Conservation (phyloP, 495 filamentous ascomycete species). For the Astrothelium macrocarpum region DNA sequence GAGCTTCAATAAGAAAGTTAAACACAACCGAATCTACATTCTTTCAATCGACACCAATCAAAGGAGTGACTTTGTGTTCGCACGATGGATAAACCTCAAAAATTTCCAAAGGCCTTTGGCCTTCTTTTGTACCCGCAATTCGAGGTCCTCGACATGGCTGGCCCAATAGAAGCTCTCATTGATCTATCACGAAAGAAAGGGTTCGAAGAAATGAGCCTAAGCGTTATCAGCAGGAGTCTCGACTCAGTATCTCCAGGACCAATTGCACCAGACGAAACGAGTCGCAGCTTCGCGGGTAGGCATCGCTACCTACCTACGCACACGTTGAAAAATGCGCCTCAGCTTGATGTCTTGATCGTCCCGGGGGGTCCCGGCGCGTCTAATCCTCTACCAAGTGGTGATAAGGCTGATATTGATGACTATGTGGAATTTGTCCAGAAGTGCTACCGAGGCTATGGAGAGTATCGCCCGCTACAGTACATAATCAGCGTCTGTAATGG, state of each 20-base stretch:
- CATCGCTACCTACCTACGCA: constrained; percentile 51
- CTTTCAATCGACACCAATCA: no score
- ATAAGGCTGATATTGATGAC: constrained; percentile 35
- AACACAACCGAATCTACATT: no score
- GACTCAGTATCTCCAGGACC: constrained; percentile 36
- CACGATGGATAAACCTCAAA: not conserved
- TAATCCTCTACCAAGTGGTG: not conserved
- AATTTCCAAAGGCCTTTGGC: constrained; percentile 27
- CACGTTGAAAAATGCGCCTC: constrained; percentile 41
- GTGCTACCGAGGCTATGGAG: constrained; percentile 7
- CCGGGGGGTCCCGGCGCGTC: constrained; percentile 43
- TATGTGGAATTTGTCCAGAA: constrained; percentile 12
- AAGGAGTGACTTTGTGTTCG: no score
- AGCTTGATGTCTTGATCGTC: constrained; percentile 55
- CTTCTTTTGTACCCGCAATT: constrained; percentile 44
- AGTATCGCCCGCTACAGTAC: constrained; percentile 42
- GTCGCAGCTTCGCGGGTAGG: constrained; percentile 25
- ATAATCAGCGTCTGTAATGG: constrained; percentile 57
- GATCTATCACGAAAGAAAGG: constrained; percentile 33
- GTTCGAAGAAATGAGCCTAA: constrained; percentile 32
- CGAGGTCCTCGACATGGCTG: constrained; percentile 47
- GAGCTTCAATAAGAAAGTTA: no score
- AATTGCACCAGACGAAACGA: not conserved
- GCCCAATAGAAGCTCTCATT: constrained; percentile 55
- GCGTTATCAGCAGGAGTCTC: constrained; percentile 44